Conservation (phyloP, 2,329 filamentous ascomycete species). For the Rutstroemia sp. region DNA sequence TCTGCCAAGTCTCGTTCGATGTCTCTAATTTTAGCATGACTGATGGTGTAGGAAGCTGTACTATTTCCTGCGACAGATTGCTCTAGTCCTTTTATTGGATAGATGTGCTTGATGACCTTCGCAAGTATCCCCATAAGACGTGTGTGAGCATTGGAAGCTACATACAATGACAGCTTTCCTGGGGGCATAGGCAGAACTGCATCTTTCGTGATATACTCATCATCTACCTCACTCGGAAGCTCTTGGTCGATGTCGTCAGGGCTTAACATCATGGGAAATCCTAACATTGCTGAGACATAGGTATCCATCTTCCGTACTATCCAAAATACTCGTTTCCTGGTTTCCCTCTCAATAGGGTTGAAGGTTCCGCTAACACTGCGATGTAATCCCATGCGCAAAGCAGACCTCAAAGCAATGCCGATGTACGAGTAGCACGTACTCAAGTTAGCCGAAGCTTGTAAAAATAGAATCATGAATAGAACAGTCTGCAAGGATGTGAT, state of each 20-base stretch:
- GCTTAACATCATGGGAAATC: slow-evolving; percentile 56
- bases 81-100: slow-evolving; percentile 52
- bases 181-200: slow-evolving; percentile 48
- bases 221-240: slow-evolving; percentile 56
- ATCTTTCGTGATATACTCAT: slow-evolving; percentile 57
- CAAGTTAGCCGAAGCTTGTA: slow-evolving; percentile 72
- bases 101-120: slow-evolving; percentile 58
- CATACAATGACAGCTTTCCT: slow-evolving; percentile 48
- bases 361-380: slow-evolving; percentile 59
- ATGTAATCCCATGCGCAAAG: slow-evolving; percentile 72
- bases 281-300: slow-evolving; percentile 60
- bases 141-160: slow-evolving; percentile 60
- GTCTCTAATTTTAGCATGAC: slow-evolving; percentile 54
- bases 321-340: slow-evolving; percentile 58
- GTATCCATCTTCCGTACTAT: slow-evolving; percentile 64
- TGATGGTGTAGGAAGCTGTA: slow-evolving; percentile 50
- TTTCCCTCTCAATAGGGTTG: slow-evolving; percentile 55
- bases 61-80: slow-evolving; percentile 33
- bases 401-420: slow-evolving; percentile 67
- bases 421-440: slow-evolving; percentile 76
- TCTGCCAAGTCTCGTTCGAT: slow-evolving; percentile 56
- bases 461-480: slow-evolving; percentile 72
- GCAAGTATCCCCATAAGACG: slow-evolving; percentile 55
- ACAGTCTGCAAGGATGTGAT: slow-evolving; percentile 67
- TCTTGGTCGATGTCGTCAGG: slow-evolving; percentile 62